Evolutionary conservation across 2,329 filamentous ascomycete species (phyloP).

Genomic region (Penicillium oxalicum): DNA sequence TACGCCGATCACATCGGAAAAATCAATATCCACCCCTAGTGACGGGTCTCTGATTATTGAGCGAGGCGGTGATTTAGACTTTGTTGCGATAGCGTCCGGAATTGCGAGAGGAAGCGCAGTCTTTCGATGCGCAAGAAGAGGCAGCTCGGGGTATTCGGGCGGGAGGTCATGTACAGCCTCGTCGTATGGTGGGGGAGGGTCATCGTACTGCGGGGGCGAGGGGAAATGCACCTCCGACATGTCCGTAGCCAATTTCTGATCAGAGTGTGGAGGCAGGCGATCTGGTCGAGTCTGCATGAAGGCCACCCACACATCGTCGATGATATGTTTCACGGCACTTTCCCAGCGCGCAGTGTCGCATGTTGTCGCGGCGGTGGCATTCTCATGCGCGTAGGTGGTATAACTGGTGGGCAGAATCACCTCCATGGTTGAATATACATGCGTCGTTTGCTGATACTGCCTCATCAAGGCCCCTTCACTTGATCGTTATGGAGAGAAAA

Average conservation of each 20-base stretch:
- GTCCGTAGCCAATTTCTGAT: not conserved
- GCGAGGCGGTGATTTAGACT: conserved; percentile 4
- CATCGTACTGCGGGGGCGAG: conserved; percentile 17
- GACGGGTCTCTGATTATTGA: conserved; percentile 7
- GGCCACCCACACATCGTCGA: conserved; percentile 11
- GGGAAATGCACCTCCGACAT: conserved; percentile 11
- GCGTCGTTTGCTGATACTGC: conserved; percentile 2
- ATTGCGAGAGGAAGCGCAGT: conserved; percentile 5
- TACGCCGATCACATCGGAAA: conserved; percentile 19
- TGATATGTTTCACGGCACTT: conserved; percentile 3
- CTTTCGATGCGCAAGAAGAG: conserved; percentile 24
- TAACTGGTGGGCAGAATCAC: conserved; percentile 4
- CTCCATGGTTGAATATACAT: conserved; percentile 15
- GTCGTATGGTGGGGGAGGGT: conserved; percentile 29
- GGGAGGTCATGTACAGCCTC: conserved; percentile 30
- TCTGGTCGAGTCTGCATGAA: not conserved
- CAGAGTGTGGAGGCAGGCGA: not conserved
- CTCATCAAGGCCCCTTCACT: conserved; percentile 13
- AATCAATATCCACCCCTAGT: conserved; percentile 20
- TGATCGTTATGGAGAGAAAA: conserved; percentile 8
- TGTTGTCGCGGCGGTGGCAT: not conserved
- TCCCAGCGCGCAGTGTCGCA: not conserved
- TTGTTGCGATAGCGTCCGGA: conserved; percentile 2
- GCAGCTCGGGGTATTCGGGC: conserved; percentile 28
- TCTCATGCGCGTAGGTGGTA: conserved; percentile 2